phyloP scores from a whole-genome alignment of 1,284 basidiomycete genomes.

The Cutaneotrichosporon cyanovorans region DNA sequence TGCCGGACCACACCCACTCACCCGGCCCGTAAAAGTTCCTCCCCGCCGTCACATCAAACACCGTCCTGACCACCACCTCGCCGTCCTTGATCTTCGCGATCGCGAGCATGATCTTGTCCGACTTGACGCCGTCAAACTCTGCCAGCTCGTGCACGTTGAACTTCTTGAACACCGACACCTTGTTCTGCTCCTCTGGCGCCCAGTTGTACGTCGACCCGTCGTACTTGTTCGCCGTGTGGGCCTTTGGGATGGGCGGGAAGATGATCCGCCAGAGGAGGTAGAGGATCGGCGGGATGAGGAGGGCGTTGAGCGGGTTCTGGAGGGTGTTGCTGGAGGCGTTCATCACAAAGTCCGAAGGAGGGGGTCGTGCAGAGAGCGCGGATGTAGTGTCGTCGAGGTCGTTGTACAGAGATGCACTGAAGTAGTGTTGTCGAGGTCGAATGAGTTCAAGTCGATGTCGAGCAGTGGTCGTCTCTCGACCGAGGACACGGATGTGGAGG shows the following conservation, averaged over 20 bases:
- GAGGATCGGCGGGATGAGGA: constrained; percentile 68
- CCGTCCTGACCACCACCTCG: constrained; percentile 57
- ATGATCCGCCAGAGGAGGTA: constrained; percentile 67
- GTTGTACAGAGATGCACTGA: no score
- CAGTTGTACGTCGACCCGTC: constrained; percentile 63
- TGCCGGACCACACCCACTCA: no score
- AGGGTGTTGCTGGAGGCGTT: constrained; percentile 23
- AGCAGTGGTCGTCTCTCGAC: no score
- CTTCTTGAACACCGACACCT: constrained; percentile 63
- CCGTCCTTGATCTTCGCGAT: constrained; percentile 57
- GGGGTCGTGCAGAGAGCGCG: no score
- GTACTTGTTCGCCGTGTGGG: constrained; percentile 15
- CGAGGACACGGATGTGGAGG: no score
- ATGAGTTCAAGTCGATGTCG: no score
- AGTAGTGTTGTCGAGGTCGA: no score
- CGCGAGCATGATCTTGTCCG: constrained; percentile 65
- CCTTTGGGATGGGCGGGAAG: constrained; percentile 51
- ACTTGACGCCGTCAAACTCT: constrained; percentile 59
- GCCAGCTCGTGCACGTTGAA: constrained; percentile 68
- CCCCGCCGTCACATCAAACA: constrained; percentile 85
- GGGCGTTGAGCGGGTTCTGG: constrained; percentile 48
- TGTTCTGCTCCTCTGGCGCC: constrained; percentile 71
- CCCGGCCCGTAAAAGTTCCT: constrained; percentile 87
- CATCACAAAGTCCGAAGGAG: no score
- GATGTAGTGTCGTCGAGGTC: no score